Percentiles rank a stretch among this genome's conserved stretches.
phyloP scores from a whole-genome alignment of 148 eudicot genomes.

The Chenopodium berlandieri region DNA sequence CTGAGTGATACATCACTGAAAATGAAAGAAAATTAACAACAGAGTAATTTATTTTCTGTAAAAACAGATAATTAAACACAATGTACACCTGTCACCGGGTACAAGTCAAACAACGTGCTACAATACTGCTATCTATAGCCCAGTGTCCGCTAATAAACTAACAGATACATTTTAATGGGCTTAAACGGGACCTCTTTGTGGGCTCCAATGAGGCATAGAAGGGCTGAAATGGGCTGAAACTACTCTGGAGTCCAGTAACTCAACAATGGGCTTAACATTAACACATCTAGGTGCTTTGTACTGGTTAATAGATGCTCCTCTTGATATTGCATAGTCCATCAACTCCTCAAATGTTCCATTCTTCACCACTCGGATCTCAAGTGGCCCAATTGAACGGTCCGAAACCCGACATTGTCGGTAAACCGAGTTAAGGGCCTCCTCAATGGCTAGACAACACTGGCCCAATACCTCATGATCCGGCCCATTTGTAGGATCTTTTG shows the following conservation, averaged over 20 bases:
- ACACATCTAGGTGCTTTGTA: constrained; percentile 66
- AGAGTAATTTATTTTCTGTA: too few relatives aligned
- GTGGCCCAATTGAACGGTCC: constrained; percentile 51
- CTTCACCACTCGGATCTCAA: constrained; percentile 53
- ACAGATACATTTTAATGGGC: neutral
- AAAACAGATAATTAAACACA: neutral
- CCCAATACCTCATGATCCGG: constrained; percentile 30
- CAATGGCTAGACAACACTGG: constrained; percentile 52
- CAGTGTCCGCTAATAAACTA: too few relatives aligned
- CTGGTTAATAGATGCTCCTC: constrained; percentile 57
- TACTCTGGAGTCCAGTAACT: constrained; percentile 45
- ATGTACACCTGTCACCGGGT: neutral
- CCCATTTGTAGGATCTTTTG: constrained; percentile 19
- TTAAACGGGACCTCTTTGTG: constrained; percentile 6
- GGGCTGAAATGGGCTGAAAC: constrained; percentile 52
- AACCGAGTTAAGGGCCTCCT: constrained; percentile 51
- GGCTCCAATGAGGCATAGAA: constrained; percentile 45
- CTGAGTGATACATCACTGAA: too few relatives aligned
- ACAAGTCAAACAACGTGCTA: neutral
- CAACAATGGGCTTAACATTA: constrained; percentile 41
- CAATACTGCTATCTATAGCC: too few relatives aligned
- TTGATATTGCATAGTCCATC: constrained; percentile 59
- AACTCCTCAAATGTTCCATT: constrained; percentile 64
- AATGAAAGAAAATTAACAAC: too few relatives aligned
- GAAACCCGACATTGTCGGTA: constrained; percentile 55